These are phyloP conservation scores for Nidula niveotomentosa DNA, from an alignment of 1,284 basidiomycete species.

Conservation along the genomic window DNA sequence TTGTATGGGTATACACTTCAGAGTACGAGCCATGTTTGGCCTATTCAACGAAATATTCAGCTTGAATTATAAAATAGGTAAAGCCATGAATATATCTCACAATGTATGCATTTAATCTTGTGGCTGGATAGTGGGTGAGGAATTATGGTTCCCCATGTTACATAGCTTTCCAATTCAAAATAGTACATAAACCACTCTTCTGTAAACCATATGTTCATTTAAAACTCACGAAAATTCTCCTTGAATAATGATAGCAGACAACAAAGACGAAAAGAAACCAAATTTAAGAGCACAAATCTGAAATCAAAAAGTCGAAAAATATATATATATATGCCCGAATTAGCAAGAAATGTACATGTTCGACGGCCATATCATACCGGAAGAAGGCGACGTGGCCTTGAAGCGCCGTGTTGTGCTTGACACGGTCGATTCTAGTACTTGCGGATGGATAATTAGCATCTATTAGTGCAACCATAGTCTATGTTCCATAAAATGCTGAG, in stretches of 20 bases:
- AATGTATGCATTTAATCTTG: slow-evolving; percentile 33
- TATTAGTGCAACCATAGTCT: slow-evolving; percentile 22
- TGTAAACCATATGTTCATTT: not conserved
- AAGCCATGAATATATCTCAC: slow-evolving; percentile 13
- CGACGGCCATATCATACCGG: slow-evolving; percentile 50
- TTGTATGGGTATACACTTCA: slow-evolving; percentile 29
- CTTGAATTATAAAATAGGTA: not conserved
- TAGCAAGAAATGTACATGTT: slow-evolving; percentile 36
- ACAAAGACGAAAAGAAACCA: slow-evolving; percentile 27
- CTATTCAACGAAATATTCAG: slow-evolving; percentile 12
- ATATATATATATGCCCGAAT: not conserved
- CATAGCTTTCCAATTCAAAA: slow-evolving; percentile 20
- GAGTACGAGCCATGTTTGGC: slow-evolving; percentile 43
- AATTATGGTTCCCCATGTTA: slow-evolving; percentile 29
- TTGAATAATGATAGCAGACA: slow-evolving; percentile 33
- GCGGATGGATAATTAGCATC: slow-evolving; percentile 21
- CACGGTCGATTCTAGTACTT: slow-evolving; percentile 21
- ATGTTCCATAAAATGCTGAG: not conserved
- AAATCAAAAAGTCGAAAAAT: not conserved
- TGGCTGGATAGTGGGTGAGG: slow-evolving; percentile 42
- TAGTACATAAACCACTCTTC: not conserved
- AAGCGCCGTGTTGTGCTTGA: slow-evolving; percentile 31
- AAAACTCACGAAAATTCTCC: slow-evolving; percentile 32
- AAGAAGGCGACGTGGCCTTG: slow-evolving; percentile 50
- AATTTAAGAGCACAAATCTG: slow-evolving; percentile 35